Percentiles rank a stretch among this genome's conserved stretches.
Conservation (phyloP, 2,329 filamentous ascomycete genomes). For the Colletotrichum cordylinicola region DNA sequence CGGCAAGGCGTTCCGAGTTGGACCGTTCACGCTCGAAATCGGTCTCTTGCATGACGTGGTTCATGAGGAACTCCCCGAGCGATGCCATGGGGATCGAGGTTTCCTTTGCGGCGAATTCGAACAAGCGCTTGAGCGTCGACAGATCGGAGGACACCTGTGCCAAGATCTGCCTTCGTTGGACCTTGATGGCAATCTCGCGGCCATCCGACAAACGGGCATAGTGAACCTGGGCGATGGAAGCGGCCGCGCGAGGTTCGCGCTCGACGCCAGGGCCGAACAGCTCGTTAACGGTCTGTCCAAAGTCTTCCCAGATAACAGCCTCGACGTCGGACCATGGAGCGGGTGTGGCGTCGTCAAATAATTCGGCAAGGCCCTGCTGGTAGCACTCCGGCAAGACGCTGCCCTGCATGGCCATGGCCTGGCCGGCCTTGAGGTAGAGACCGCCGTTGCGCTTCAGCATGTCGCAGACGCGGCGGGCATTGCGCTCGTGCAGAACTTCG, state of each 20-base stretch:
- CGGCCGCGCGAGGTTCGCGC: constrained; percentile 48
- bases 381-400: constrained; percentile 71
- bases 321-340: constrained; percentile 70
- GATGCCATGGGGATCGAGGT: constrained; percentile 72
- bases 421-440: constrained; percentile 73
- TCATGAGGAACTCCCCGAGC: constrained; percentile 69
- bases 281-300: constrained; percentile 61
- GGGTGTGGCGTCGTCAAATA: constrained; percentile 76
- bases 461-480: constrained; percentile 67
- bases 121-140: constrained; percentile 65
- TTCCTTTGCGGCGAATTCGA: constrained; percentile 15
- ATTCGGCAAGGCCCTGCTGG: constrained; percentile 70
- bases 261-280: constrained; percentile 54
- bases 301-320: constrained; percentile 68
- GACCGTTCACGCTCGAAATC: constrained; percentile 71
- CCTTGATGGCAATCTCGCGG: constrained; percentile 70
- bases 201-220: constrained; percentile 67
- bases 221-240: constrained; percentile 74
- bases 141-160: constrained; percentile 72
- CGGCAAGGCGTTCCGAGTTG: constrained; percentile 67
- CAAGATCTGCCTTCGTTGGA: constrained; percentile 72
- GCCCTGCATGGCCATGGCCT: constrained; percentile 75
- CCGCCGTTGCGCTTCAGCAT: constrained; percentile 70
- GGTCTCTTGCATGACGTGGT: constrained; percentile 69
- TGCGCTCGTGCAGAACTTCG: constrained; percentile 64